phyloP scores from a whole-genome alignment of 371 early-diverging fungal genomes.

The Mucor lusitanicus region DNA sequence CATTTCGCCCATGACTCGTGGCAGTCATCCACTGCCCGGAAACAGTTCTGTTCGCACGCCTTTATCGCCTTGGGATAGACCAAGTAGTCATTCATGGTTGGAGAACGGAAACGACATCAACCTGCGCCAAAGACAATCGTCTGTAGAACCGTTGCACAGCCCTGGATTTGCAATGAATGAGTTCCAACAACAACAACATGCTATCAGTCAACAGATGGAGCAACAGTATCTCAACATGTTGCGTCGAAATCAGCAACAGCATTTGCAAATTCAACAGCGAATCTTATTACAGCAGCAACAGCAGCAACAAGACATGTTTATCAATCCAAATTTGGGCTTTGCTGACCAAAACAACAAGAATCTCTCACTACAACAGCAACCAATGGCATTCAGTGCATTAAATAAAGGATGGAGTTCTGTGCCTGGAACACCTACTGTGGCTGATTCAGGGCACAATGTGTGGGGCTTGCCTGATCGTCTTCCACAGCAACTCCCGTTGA shows the following conservation, averaged over 20 bases:
- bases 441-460: neutral
- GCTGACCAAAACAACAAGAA: neutral
- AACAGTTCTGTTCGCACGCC: neutral
- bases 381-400: neutral
- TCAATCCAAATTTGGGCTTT: neutral
- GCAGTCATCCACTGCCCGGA: neutral
- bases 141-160: neutral
- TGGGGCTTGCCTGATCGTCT: neutral
- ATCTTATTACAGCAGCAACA: conserved; percentile 36
- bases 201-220: conserved; percentile 17
- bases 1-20: neutral
- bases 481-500: neutral
- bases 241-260: conserved; percentile 44
- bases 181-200: neutral
- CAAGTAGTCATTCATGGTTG: neutral
- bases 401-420: conserved; percentile 7
- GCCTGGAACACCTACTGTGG: conserved; percentile 4
- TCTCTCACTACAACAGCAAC: neutral
- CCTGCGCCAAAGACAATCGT: neutral
- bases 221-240: conserved; percentile 41
- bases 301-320: conserved; percentile 9
- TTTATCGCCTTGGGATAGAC: neutral
- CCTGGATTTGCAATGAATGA: neutral
- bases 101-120: neutral
- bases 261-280: conserved; percentile 24